Evolutionary conservation across 1,284 basidiomycete species (phyloP), one percentile per base, ranked within the genome.

Genomic region (Thelephora terrestris): DNA sequence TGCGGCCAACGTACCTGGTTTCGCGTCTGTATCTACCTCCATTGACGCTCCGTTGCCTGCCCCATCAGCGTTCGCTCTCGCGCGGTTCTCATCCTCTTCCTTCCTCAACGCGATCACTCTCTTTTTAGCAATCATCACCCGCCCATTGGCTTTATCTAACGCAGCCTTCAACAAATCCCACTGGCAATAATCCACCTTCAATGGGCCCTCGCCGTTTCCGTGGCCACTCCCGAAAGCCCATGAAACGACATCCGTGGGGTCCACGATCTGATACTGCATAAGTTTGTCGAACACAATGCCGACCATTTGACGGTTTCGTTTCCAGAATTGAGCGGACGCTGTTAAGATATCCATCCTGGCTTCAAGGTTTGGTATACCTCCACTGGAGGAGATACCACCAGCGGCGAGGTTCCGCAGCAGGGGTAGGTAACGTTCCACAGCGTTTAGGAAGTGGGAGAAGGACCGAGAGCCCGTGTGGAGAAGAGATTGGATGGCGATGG

Each of bases 391-490:
- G 24, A 68, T 66, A 17, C 61, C 61, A 10, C 71, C 71, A 6
- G 62, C 55, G 1, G 82, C 78, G 39, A 98, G 70, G 47, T 76
- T 76, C 17, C 92, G 86, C 7, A 99, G 74, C 0, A 98, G 71
- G 10, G 82, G 78, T n/a, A 98, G 81, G 65, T 99, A 99, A 5
- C 91, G 83, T 64, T 99, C 96, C 53, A 98, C 91, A 6, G 94
- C 93, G 64, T 99, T 99, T 54, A 99, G 79, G 60, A 98, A 86
- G 65, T 99, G 96, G 0, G 94, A 98, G 71, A 99, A 98, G 2
- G 93, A 97, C 17, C 95, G 84, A 9, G 88, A 84, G 45, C 96
- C 96, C 48, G 98, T 88, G 59, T 88, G 81, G 6, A 98, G 76
- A 2, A 99, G 75, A 10, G 86, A 89, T 61, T 98, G 93, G 43